Evolutionary conservation across 1,139 yeast genomes (phyloP).

Genomic region (Debaryomyces udenii): DNA sequence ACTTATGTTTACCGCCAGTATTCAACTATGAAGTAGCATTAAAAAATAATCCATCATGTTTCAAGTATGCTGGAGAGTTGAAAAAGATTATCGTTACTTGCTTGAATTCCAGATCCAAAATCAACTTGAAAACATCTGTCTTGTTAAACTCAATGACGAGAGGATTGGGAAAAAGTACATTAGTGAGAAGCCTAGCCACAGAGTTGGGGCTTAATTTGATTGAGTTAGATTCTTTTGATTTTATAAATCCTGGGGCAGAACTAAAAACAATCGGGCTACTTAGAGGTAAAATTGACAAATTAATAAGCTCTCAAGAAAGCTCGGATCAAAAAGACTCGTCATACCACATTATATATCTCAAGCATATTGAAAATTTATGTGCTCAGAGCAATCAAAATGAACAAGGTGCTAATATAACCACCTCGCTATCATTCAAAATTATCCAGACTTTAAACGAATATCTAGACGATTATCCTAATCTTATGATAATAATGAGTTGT

Average conservation of each 20-base stretch:
- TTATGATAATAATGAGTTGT: constrained; percentile 68
- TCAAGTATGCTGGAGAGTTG: constrained; percentile 57
- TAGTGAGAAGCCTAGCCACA: constrained; percentile 57
- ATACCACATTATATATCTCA: constrained; percentile 56
- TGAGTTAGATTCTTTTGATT: constrained; percentile 68
- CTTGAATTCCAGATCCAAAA: constrained; percentile 28
- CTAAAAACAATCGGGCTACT: constrained; percentile 78
- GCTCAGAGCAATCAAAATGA: constrained; percentile 65
- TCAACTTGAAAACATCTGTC: constrained; percentile 60
- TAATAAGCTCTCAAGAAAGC: constrained; percentile 24
- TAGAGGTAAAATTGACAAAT: constrained; percentile 73
- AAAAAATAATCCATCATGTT: constrained; percentile 22
- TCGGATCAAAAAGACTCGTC: constrained; percentile 21
- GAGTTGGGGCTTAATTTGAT: constrained; percentile 70
- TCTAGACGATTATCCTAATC: constrained; percentile 35
- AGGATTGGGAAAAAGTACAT: constrained; percentile 77
- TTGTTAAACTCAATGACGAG: constrained; percentile 70
- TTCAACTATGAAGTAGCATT: constrained; percentile 34
- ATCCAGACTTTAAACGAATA: constrained; percentile 62
- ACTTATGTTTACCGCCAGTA: constrained; percentile 43
- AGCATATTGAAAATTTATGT: constrained; percentile 76
- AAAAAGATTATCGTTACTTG: constrained; percentile 53
- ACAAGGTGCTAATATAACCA: constrained; percentile 57
- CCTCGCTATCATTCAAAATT: constrained; percentile 62
- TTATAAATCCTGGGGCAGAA: constrained; percentile 71